phyloP scores from a whole-genome alignment of 2,329 filamentous ascomycete species.

The Ophiosphaerella korrae region DNA sequence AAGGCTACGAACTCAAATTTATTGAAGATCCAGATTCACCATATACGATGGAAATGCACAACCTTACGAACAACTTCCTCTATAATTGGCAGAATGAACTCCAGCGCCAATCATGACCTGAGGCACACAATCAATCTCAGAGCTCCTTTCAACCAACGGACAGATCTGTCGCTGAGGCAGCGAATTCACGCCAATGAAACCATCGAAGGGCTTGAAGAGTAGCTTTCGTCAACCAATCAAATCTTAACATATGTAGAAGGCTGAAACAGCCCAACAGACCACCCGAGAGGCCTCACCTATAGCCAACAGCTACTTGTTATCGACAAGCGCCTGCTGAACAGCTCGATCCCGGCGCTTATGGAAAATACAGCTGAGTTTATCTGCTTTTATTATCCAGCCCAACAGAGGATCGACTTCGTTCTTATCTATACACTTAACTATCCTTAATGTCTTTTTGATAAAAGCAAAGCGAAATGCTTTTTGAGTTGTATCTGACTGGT shows the following conservation, averaged over 20 bases:
- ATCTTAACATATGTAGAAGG: too few relatives aligned
- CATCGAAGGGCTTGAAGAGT: too few relatives aligned
- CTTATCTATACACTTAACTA: too few relatives aligned
- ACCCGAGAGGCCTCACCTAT: not conserved
- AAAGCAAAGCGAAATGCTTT: too few relatives aligned
- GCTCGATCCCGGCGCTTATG: not conserved
- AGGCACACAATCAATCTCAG: not conserved
- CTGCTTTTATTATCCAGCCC: too few relatives aligned
- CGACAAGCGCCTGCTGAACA: not conserved
- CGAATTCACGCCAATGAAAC: too few relatives aligned
- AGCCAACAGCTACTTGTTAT: not conserved
- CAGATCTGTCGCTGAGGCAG: too few relatives aligned
- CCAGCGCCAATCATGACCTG: not conserved
- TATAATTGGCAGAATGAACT: conserved; percentile 32
- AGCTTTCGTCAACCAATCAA: too few relatives aligned
- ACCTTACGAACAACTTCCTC: conserved; percentile 36
- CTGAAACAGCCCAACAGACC: not conserved
- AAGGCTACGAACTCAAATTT: conserved; percentile 33
- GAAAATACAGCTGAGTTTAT: too few relatives aligned
- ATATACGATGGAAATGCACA: conserved; percentile 36
- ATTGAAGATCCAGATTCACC: conserved; percentile 36
- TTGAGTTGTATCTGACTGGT: too few relatives aligned
- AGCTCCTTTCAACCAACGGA: not conserved
- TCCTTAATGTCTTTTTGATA: too few relatives aligned
- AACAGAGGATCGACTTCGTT: too few relatives aligned